Conservation (phyloP, 768 basidiomycete species). For the Lactarius vividus region DNA sequence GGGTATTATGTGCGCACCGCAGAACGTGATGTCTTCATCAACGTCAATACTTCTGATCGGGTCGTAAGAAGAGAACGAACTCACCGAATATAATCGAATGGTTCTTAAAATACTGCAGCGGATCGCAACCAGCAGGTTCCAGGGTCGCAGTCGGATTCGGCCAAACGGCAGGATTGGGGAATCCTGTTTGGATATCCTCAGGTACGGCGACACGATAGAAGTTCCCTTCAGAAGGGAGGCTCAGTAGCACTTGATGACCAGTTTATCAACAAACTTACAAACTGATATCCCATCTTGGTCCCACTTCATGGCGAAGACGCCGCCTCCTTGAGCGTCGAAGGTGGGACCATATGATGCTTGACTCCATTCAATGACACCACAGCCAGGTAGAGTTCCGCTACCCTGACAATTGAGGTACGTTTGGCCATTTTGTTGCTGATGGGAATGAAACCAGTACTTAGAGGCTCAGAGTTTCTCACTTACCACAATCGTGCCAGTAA, state of each 20-base stretch:
- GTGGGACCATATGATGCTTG: constrained; percentile 78
- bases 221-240: constrained; percentile 50
- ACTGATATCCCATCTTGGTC: constrained; percentile 71
- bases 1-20: constrained; percentile 46
- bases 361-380: constrained; percentile 77
- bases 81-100: constrained; percentile 75
- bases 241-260: background rate
- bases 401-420: constrained; percentile 55
- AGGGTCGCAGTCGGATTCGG: constrained; percentile 64
- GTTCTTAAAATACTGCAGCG: constrained; percentile 56
- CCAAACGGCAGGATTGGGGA: constrained; percentile 67
- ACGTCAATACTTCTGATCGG: constrained; percentile 8
- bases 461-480: constrained; percentile 30
- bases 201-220: constrained; percentile 81
- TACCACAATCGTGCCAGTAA: constrained; percentile 64
- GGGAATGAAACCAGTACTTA: background rate
- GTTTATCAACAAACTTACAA: constrained; percentile 49
- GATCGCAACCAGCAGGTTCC: constrained; percentile 52
- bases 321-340: constrained; percentile 78
- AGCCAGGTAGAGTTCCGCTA: constrained; percentile 55
- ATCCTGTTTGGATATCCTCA: constrained; percentile 56
- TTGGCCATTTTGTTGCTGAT: constrained; percentile 46
- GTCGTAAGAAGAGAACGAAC: constrained; percentile 31
- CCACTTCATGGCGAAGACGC: constrained; percentile 90
- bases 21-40: constrained; percentile 72